These are phyloP conservation scores for Colletotrichum destructivum DNA, from an alignment of 2,329 filamentous ascomycete species.

Conservation along the genomic window DNA sequence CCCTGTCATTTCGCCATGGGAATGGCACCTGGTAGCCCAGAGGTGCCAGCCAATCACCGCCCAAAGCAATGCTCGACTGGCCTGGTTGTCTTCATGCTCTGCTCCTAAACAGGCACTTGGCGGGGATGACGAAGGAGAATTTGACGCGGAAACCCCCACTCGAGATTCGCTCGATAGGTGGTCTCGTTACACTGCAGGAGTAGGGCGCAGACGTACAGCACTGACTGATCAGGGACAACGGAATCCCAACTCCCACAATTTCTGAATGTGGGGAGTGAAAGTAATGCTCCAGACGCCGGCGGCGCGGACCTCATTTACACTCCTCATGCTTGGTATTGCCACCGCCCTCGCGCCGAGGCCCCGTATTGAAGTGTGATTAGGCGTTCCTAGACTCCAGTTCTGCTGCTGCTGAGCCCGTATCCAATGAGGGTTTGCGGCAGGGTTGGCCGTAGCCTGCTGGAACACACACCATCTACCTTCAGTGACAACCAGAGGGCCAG, in stretches of 20 bases:
- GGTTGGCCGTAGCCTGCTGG: slow-evolving; percentile 30
- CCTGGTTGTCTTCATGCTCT: slow-evolving; percentile 24
- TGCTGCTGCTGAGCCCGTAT: slow-evolving; percentile 17
- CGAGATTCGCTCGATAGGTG: slow-evolving; percentile 8
- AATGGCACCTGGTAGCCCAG: slow-evolving; percentile 24
- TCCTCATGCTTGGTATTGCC: slow-evolving; percentile 20
- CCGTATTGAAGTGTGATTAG: neutral
- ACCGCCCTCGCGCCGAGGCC: neutral
- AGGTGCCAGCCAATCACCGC: slow-evolving; percentile 16
- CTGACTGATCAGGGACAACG: slow-evolving; percentile 15
- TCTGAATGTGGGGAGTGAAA: slow-evolving; percentile 19
- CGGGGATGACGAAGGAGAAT: slow-evolving; percentile 31
- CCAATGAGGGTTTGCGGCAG: slow-evolving; percentile 25
- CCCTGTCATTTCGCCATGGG: slow-evolving; percentile 24
- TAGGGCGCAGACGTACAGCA: slow-evolving; percentile 17
- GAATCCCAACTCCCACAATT: slow-evolving; percentile 13
- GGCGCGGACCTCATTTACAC: slow-evolving; percentile 34
- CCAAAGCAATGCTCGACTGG: slow-evolving; percentile 2
- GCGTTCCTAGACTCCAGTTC: neutral
- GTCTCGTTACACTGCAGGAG: slow-evolving; percentile 34
- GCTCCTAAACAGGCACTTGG: slow-evolving; percentile 24
- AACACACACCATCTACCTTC: slow-evolving; percentile 14
- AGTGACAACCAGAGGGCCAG: slow-evolving; percentile 13
- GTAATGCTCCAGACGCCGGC: slow-evolving; percentile 35
- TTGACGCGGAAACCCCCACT: slow-evolving; percentile 32